Conservation (phyloP, 768 basidiomycete genomes). For the Tylopilus subfusipes region DNA sequence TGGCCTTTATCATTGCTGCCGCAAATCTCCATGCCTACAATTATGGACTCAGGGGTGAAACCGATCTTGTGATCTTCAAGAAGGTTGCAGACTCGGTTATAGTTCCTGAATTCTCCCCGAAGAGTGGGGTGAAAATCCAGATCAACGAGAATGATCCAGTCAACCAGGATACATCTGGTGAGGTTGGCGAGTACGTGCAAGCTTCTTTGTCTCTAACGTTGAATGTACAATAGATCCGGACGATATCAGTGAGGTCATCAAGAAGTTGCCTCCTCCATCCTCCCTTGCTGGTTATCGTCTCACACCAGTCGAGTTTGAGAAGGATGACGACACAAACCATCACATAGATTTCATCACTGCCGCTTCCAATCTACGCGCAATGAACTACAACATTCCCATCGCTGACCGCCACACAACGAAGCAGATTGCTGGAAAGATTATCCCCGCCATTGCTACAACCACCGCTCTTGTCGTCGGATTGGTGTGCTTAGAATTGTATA, state of each 20-base stretch:
- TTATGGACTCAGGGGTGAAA: conserved; percentile 92
- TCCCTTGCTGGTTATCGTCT: conserved; percentile 95
- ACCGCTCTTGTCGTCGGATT: conserved; percentile 94
- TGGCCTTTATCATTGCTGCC: conserved; percentile 86
- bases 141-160: conserved; percentile 90
- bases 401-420: conserved; percentile 94
- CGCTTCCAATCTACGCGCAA: conserved; percentile 92
- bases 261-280: conserved; percentile 82
- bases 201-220: conserved; percentile 3
- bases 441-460: conserved; percentile 98
- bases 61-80: conserved; percentile 73
- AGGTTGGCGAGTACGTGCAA: conserved; percentile 1
- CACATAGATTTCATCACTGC: conserved; percentile 99
- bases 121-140: conserved; percentile 88
- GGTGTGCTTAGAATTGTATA: conserved; percentile 95
- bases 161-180: conserved; percentile 43
- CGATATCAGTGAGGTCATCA: conserved; percentile 53
- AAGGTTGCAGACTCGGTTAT: conserved; percentile 79
- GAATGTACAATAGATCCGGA: conserved; percentile 37
- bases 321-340: conserved; percentile 96
- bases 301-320: conserved; percentile 95
- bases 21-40: conserved; percentile 98
- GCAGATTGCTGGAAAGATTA: conserved; percentile 98
- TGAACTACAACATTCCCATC: conserved; percentile 85
- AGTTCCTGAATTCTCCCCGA: conserved; percentile 92